Evolutionary conservation across 2,329 filamentous ascomycete species (phyloP), one percentile per base, ranked within the genome.

Genomic region (Tothia fuscella): DNA sequence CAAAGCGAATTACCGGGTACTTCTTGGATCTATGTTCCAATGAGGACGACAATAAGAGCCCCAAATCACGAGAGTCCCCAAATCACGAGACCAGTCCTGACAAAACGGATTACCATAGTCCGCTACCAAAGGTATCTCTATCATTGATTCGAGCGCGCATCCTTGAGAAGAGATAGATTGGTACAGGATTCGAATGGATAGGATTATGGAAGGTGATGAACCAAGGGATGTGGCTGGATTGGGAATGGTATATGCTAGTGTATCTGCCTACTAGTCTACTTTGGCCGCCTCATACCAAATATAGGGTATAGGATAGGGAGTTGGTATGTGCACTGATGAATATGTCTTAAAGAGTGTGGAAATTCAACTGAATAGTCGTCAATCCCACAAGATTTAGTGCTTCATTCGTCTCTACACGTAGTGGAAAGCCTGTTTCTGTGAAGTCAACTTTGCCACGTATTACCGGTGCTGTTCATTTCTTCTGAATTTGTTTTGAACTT

Each of bases 261-360:
- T 65, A 69, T 49, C 45, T 67, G 5, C 61, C 62, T 2, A 57
- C 43, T 5, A 64, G 60, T 42, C 63, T 63, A 6, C 45, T 68
- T 3, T 68, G 66, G 50, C 65, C 66, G 5, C 51, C 62, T 13
- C 56, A 59, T 48, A 48, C 52, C 10, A 61, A 58, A 43, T 62
- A 68, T 45, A 46, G 47, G 9, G 60, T 7, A 54, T 56, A 6
- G 59, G 58, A 5, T 55, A 46, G 14, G 64, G 59, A 3, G 49
- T 62, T 29, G 68, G 65, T 45, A 56, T 61, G 25, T 65, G 57
- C 52, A 65, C 68, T 53, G 59, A n/a, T n/a, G n/a, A n/a, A n/a
- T n/a, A n/a, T n/a, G n/a, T n/a, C n/a, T n/a, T n/a, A n/a, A n/a
- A n/a, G n/a, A n/a, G n/a, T n/a, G n/a, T n/a, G n/a, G n/a, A n/a